Evolutionary conservation across 2,329 filamentous ascomycete species (phyloP).

Genomic region (Clonostachys rhizophaga): DNA sequence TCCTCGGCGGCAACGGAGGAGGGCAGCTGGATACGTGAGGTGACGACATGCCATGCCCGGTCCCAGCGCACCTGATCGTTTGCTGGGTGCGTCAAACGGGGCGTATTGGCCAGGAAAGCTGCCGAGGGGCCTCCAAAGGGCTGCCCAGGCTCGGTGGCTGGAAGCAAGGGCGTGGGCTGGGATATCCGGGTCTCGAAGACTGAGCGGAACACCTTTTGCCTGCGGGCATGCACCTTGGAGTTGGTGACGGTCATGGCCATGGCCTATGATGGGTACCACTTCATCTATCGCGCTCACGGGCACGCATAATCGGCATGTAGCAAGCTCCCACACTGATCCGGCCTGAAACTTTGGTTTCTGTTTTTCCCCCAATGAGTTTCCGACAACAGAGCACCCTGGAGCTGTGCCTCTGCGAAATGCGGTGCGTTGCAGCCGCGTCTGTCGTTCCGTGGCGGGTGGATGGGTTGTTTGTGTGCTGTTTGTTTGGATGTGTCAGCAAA

Average conservation of each 20-base stretch:
- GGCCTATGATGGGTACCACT: neutral
- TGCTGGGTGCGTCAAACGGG: conserved; percentile 4
- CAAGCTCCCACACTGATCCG: no score
- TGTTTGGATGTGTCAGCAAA: no score
- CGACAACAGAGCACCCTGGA: no score
- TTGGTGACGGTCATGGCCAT: conserved; percentile 21
- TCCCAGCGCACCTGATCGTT: conserved; percentile 54
- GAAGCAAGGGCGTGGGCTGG: conserved; percentile 39
- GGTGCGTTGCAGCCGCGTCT: no score
- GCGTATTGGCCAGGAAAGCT: conserved; percentile 6
- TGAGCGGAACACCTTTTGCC: conserved; percentile 46
- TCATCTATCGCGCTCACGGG: no score
- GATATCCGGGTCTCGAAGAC: conserved; percentile 49
- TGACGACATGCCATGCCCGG: conserved; percentile 58
- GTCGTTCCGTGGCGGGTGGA: no score
- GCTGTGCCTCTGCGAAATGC: no score
- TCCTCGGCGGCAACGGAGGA: conserved; percentile 49
- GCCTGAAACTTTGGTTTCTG: no score
- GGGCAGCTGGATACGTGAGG: conserved; percentile 50
- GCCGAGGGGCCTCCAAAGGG: conserved; percentile 35
- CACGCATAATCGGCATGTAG: no score
- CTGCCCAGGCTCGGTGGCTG: conserved; percentile 34
- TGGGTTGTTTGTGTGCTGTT: no score
- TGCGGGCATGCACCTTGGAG: conserved; percentile 39
- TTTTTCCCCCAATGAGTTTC: no score